phyloP scores from a whole-genome alignment of 2,329 filamentous ascomycete genomes.

The Gliomastix tumulicola region DNA sequence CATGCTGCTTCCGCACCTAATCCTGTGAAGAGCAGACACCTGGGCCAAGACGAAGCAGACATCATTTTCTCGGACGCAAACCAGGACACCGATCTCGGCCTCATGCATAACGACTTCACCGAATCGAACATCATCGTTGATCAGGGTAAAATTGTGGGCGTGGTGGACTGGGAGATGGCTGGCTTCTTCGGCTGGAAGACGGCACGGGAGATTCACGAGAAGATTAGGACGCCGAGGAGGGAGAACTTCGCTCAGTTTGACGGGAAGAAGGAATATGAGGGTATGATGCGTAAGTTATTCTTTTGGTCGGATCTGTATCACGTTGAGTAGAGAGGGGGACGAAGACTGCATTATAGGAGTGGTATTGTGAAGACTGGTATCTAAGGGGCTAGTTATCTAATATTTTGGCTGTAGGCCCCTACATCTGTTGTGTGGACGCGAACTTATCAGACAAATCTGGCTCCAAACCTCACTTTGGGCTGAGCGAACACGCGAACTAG shows the following conservation, averaged over 20 bases:
- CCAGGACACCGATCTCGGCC: conserved; percentile 16
- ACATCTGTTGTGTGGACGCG: no score
- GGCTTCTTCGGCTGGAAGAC: conserved; percentile 22
- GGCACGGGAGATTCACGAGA: conserved; percentile 15
- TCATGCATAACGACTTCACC: conserved; percentile 31
- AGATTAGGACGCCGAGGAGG: conserved; percentile 13
- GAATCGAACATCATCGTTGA: conserved; percentile 27
- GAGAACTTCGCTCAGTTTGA: conserved; percentile 12
- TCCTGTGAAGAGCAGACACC: conserved; percentile 10
- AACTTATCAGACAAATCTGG: no score
- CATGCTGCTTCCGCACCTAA: conserved; percentile 13
- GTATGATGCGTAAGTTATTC: conserved; percentile 7
- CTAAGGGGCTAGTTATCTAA: no score
- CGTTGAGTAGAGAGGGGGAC: not conserved
- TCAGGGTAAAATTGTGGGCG: conserved; percentile 25
- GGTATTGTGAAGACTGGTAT: no score
- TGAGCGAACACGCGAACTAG: no score
- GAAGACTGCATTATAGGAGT: no score
- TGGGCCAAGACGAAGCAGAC: conserved; percentile 21
- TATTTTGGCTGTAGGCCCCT: no score
- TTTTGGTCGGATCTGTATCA: conserved; percentile 12
- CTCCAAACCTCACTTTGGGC: no score
- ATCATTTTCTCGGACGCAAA: conserved; percentile 16
- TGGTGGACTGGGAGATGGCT: conserved; percentile 34
- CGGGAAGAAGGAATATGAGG: conserved; percentile 5